phyloP scores from a whole-genome alignment of 78 protist species.

The Chrysochromulina tobinii region DNA sequence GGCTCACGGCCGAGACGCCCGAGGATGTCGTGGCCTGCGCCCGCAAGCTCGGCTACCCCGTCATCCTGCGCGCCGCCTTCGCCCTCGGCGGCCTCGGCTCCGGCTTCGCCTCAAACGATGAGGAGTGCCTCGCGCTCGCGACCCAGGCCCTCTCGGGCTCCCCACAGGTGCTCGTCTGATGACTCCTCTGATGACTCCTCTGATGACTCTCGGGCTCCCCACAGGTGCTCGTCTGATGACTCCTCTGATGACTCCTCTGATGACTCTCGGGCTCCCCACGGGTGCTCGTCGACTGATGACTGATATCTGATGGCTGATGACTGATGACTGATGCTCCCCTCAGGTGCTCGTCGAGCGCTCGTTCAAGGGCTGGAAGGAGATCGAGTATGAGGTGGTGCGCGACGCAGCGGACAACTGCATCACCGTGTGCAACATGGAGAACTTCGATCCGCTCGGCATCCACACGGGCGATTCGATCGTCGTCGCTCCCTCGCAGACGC shows the following conservation, averaged over 20 bases:
- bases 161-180: slow-evolving; percentile 77
- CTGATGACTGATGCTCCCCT: no score
- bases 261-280: no score
- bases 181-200: not conserved
- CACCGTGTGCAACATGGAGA: slow-evolving; percentile 99
- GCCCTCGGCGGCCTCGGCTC: slow-evolving; percentile 97
- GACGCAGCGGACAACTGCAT: slow-evolving; percentile 94
- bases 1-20: slow-evolving; percentile 84
- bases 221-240: no score
- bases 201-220: no score
- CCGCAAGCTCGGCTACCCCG: slow-evolving; percentile 70
- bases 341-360: slow-evolving; percentile 91
- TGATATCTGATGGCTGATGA: no score
- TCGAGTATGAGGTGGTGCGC: slow-evolving; percentile 97
- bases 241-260: no score
- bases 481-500: slow-evolving; percentile 94
- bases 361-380: slow-evolving; percentile 96
- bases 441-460: slow-evolving; percentile 97
- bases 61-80: slow-evolving; percentile 92
- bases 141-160: slow-evolving; percentile 63
- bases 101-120: slow-evolving; percentile 86
- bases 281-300: no score
- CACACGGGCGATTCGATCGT: slow-evolving; percentile 99
- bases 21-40: slow-evolving; percentile 73
- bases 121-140: slow-evolving; percentile 58